Base-by-base conservation (phyloP, 2,329 filamentous ascomycete genomes). In the Leptoxyphium fumago region DNA sequence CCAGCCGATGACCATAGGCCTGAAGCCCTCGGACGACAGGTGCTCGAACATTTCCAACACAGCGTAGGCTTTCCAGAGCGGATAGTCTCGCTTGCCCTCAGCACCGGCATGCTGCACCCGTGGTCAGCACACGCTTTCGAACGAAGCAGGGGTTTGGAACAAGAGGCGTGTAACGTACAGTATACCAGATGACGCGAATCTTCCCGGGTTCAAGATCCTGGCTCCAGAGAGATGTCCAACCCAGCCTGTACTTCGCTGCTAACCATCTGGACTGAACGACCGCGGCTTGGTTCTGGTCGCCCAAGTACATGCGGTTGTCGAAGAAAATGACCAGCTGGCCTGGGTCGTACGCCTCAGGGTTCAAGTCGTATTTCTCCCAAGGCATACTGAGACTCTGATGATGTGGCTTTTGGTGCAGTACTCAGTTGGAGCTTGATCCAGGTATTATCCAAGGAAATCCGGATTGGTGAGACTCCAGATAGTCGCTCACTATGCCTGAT, bases 11-110 rank as follows among this genome's bases (percentile, higher is more conserved):
- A 61, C 48, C 50, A 59, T 54, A 5, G 58, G 58, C 9, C 58
- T 51, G 46, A 58, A 59, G 13, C 57, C 57, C 44, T 54, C 46
- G 15, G 46, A 45, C 17, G 54, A 52, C 8, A 61, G 54, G 5
- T 49, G 52, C 43, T 60, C 55, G 46, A 58, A 59, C 55, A 59
- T 59, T 13, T 59, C 56, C 40, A 56, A 55, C 9, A 61, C 58
- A 1, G 54, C 51, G 39, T 49, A 49, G 41, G 50, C 50, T 40
- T 54, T 49, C 42, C 54, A 50, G 3, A 60, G 46, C 2, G 54
- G 54, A 41, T 52, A 61, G 43, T 59, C 56, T 46, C 56, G 53
- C 38, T 45, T 38, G 43, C 58, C 58, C 44, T 58, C 51, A 14
- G 46, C 49, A 39, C 58, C 58, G 41, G 49, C 51, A 47, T 58